phyloP scores from a whole-genome alignment of 148 eudicot genomes.

The Heliamphora exappendiculata region DNA sequence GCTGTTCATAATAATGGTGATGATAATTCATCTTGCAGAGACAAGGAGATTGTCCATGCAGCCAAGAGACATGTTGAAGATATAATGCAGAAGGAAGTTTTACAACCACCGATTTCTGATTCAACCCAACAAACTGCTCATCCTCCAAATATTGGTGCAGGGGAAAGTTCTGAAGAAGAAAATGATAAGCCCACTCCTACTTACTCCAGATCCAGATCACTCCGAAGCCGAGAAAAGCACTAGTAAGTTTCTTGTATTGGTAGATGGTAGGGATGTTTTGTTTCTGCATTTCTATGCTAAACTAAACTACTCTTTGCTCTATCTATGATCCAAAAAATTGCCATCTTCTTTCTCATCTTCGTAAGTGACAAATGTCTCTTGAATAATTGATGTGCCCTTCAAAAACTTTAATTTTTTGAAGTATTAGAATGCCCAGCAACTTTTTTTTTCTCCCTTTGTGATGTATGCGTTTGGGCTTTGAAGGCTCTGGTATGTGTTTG shows the following conservation, averaged over 20 bases:
- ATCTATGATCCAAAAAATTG: neutral
- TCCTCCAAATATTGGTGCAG: conserved; percentile 20
- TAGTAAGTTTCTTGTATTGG: conserved; percentile 22
- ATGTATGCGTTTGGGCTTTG: neutral
- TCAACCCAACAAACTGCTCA: conserved; percentile 11
- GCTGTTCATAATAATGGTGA: conserved; percentile 12
- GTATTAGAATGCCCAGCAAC: neutral
- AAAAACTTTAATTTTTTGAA: neutral
- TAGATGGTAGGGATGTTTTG: neutral
- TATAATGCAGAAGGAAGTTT: conserved; percentile 8
- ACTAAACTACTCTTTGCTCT: neutral
- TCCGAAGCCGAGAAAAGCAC: conserved; percentile 17
- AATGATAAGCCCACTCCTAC: conserved; percentile 16
- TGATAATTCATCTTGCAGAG: conserved; percentile 15
- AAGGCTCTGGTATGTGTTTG: neutral
- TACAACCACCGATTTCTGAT: conserved; percentile 14
- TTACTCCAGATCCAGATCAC: conserved; percentile 10
- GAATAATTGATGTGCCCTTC: neutral
- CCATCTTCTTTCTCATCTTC: neutral
- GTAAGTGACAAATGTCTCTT: neutral
- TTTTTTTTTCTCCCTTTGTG: neutral
- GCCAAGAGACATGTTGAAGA: conserved; percentile 3
- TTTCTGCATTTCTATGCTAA: neutral
- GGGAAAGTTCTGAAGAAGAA: conserved; percentile 30
- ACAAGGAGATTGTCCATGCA: neutral